phyloP scores from a whole-genome alignment of 2,329 filamentous ascomycete species.

The Exophiala alcalophila region DNA sequence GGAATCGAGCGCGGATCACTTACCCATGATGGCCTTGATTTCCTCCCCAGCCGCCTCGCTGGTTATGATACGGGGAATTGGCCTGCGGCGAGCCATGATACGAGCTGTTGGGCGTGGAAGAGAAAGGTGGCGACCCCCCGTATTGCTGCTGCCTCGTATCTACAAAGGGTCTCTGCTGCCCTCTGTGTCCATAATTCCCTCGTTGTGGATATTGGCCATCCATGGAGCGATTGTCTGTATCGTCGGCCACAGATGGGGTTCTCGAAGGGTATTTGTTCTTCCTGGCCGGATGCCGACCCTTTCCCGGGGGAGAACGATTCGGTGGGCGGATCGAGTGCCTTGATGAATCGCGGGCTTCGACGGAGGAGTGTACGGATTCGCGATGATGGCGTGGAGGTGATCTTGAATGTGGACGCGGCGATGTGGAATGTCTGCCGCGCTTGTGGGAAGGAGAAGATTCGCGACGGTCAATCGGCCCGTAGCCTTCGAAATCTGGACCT shows the following conservation, averaged over 20 bases:
- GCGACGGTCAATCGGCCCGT: slow-evolving; percentile 31
- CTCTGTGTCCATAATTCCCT: slow-evolving; percentile 37
- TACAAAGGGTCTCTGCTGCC: slow-evolving; percentile 40
- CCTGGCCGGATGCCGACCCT: slow-evolving; percentile 3
- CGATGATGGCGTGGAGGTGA: slow-evolving; percentile 18
- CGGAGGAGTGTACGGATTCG: slow-evolving; percentile 14
- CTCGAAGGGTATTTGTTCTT: slow-evolving; percentile 12
- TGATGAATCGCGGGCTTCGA: slow-evolving; percentile 15
- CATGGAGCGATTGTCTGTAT: slow-evolving; percentile 32
- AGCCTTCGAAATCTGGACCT: slow-evolving; percentile 28
- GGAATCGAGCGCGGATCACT: slow-evolving; percentile 38
- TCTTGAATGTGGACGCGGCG: slow-evolving; percentile 14
- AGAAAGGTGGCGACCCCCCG: slow-evolving; percentile 59
- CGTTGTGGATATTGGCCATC: slow-evolving; percentile 36
- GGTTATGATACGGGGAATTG: slow-evolving; percentile 58
- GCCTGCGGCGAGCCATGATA: slow-evolving; percentile 61
- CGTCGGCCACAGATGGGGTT: slow-evolving; percentile 32
- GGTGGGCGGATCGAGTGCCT: slow-evolving; percentile 14
- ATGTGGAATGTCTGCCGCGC: slow-evolving; percentile 27
- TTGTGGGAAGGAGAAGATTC: slow-evolving; percentile 37
- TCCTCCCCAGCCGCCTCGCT: slow-evolving; percentile 54
- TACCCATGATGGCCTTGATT: slow-evolving; percentile 44
- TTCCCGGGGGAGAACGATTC: slow-evolving; percentile 5
- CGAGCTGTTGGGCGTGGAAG: slow-evolving; percentile 50
- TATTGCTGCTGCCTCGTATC: slow-evolving; percentile 48